These are phyloP conservation scores for Sarocladiaceae sp. DNA, from an alignment of 2,329 filamentous ascomycete species.

Conservation along the genomic window DNA sequence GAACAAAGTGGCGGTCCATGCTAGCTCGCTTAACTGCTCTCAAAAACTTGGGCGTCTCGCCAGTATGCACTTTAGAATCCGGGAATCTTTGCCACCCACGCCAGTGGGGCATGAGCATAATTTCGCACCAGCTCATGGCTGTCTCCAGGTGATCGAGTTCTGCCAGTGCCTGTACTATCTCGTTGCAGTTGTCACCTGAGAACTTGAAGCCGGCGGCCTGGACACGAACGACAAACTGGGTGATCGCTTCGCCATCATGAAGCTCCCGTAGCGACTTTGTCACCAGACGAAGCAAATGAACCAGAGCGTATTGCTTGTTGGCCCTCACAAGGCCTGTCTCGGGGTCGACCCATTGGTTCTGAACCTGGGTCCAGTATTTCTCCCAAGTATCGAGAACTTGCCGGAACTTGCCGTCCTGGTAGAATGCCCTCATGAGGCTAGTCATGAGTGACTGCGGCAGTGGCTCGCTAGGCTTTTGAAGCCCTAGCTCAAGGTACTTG, in stretches of 20 bases:
- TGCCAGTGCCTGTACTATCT: conserved; percentile 65
- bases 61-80: conserved; percentile 23
- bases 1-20: conserved; percentile 31
- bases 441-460: conserved; percentile 54
- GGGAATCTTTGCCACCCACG: conserved; percentile 58
- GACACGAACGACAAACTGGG: conserved; percentile 50
- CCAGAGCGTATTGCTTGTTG: conserved; percentile 48
- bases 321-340: conserved; percentile 25
- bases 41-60: conserved; percentile 1
- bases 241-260: conserved; percentile 41
- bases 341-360: conserved; percentile 22
- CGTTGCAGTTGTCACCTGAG: conserved; percentile 77
- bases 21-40: conserved; percentile 21
- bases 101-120: conserved; percentile 73
- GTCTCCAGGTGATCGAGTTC: conserved; percentile 53
- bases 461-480: conserved; percentile 24
- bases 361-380: conserved; percentile 50
- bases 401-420: conserved; percentile 51
- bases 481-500: conserved; percentile 42
- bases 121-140: conserved; percentile 73
- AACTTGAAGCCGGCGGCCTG: conserved; percentile 65
- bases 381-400: conserved; percentile 66
- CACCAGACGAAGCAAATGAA: conserved; percentile 45
- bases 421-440: conserved; percentile 64
- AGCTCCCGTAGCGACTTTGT: conserved; percentile 37